phyloP scores from a whole-genome alignment of 2,329 filamentous ascomycete species.

The Bimuria novae-zelandiae region DNA sequence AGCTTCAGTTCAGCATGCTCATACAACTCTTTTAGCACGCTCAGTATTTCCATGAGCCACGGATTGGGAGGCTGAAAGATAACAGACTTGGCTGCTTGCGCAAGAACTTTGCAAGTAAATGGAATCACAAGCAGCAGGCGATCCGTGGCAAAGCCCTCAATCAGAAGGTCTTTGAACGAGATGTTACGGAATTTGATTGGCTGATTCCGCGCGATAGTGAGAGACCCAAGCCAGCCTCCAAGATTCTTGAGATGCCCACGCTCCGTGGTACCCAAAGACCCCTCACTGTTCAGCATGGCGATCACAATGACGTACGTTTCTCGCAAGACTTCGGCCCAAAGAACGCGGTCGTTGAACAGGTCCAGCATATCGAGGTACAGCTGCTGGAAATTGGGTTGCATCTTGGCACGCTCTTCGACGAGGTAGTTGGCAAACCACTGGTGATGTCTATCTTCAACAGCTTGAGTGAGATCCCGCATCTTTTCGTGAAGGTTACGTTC shows the following conservation, averaged over 20 bases:
- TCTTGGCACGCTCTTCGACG: conserved; percentile 93
- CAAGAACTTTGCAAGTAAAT: conserved; percentile 94
- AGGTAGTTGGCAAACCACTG: conserved; percentile 97
- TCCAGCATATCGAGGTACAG: conserved; percentile 90
- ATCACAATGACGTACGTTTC: conserved; percentile 89
- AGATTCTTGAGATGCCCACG: conserved; percentile 90
- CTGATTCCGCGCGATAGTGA: conserved; percentile 91
- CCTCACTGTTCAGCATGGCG: conserved; percentile 87
- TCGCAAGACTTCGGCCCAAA: conserved; percentile 88
- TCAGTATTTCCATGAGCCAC: conserved; percentile 96
- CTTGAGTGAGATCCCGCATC: conserved; percentile 77
- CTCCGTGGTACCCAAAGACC: conserved; percentile 83
- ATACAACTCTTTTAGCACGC: conserved; percentile 89
- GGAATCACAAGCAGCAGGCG: conserved; percentile 90
- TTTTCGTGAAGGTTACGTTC: conserved; percentile 85
- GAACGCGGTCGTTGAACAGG: conserved; percentile 74
- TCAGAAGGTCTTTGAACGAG: conserved; percentile 91
- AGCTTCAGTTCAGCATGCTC: conserved; percentile 91
- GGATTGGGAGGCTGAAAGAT: conserved; percentile 95
- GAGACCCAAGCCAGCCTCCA: conserved; percentile 87
- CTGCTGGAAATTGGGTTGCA: conserved; percentile 95
- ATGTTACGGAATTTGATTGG: conserved; percentile 97
- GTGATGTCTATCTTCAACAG: conserved; percentile 79
- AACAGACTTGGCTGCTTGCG: conserved; percentile 80
- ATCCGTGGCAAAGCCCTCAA: conserved; percentile 92